Evolutionary conservation across 2,329 filamentous ascomycete genomes (phyloP).

Genomic region (Ceratocystis eucalypticola): DNA sequence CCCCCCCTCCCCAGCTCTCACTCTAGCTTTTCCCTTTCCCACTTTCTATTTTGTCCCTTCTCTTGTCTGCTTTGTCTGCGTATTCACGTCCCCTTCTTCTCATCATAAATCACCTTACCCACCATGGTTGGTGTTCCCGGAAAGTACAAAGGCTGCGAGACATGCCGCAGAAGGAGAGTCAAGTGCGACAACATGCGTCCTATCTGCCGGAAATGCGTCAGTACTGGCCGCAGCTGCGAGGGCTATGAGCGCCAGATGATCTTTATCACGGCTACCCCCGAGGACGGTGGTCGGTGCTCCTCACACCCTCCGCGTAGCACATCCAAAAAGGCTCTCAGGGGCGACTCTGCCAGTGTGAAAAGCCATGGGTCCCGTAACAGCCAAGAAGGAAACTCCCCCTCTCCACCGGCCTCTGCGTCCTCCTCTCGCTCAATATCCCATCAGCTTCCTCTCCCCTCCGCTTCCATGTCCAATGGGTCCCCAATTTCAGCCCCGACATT

Average conservation of each 20-base stretch:
- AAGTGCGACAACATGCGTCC: slow-evolving; percentile 53
- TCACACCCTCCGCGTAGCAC: slow-evolving; percentile 37
- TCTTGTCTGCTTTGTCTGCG: not conserved
- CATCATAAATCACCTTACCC: not conserved
- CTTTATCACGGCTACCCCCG: slow-evolving; percentile 48
- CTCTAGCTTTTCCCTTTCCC: not conserved
- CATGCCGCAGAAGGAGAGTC: slow-evolving; percentile 44
- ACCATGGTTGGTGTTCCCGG: slow-evolving; percentile 49
- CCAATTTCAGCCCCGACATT: not conserved
- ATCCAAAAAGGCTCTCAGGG: slow-evolving; percentile 27
- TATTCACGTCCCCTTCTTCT: not conserved
- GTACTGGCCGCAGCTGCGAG: slow-evolving; percentile 43
- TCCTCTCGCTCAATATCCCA: not conserved
- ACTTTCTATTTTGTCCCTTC: not conserved
- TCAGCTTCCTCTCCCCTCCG: slow-evolving; percentile 11
- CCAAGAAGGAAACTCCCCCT: slow-evolving; percentile 9
- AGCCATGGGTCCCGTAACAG: slow-evolving; percentile 25
- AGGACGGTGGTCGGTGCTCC: slow-evolving; percentile 42
- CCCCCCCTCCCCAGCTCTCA: not conserved
- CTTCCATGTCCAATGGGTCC: slow-evolving; percentile 10
- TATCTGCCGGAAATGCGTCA: slow-evolving; percentile 45
- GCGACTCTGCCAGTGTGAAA: slow-evolving; percentile 20
- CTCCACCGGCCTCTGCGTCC: slow-evolving; percentile 7
- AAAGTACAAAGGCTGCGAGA: slow-evolving; percentile 52
- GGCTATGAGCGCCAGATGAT: slow-evolving; percentile 50